Evolutionary conservation across 1,284 basidiomycete genomes (phyloP).

Genomic region (Cystobasidiaceae sp.): DNA sequence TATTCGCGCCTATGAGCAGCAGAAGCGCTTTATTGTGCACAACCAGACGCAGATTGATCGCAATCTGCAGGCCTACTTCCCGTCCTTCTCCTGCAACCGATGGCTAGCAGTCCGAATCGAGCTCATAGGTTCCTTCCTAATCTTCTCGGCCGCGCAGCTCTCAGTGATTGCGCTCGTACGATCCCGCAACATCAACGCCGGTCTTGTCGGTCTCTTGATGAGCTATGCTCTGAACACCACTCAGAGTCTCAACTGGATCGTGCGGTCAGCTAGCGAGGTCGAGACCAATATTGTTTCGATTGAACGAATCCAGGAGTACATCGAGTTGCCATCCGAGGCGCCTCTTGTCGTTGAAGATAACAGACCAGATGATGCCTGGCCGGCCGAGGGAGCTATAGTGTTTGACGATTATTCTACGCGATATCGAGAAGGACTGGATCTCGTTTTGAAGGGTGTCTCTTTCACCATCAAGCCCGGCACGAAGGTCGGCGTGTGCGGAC

Average conservation of each 20-base stretch:
- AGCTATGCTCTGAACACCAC: conserved; percentile 70
- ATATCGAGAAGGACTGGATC: conserved; percentile 35
- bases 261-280: conserved; percentile 36
- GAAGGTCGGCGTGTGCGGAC: conserved; percentile 76
- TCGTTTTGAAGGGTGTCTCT: conserved; percentile 68
- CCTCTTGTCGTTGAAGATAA: conserved; percentile 32
- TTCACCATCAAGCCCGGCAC: conserved; percentile 62
- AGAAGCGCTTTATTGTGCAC: conserved; percentile 65
- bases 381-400: conserved; percentile 36
- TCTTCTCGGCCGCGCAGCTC: conserved; percentile 65
- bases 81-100: conserved; percentile 40
- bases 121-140: conserved; percentile 74
- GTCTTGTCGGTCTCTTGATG: conserved; percentile 83
- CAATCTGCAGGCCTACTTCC: conserved; percentile 58
- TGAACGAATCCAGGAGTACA: conserved; percentile 29
- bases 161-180: conserved; percentile 62
- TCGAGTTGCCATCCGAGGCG: conserved; percentile 28
- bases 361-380: conserved; percentile 41
- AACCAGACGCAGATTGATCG: conserved; percentile 75
- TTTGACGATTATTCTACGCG: conserved; percentile 38
- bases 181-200: conserved; percentile 70
- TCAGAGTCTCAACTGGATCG: conserved; percentile 46
- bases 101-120: conserved; percentile 75
- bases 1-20: conserved; percentile 66
- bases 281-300: conserved; percentile 45